phyloP scores from a whole-genome alignment of 768 basidiomycete species.

The Phanerochaete sordida region DNA sequence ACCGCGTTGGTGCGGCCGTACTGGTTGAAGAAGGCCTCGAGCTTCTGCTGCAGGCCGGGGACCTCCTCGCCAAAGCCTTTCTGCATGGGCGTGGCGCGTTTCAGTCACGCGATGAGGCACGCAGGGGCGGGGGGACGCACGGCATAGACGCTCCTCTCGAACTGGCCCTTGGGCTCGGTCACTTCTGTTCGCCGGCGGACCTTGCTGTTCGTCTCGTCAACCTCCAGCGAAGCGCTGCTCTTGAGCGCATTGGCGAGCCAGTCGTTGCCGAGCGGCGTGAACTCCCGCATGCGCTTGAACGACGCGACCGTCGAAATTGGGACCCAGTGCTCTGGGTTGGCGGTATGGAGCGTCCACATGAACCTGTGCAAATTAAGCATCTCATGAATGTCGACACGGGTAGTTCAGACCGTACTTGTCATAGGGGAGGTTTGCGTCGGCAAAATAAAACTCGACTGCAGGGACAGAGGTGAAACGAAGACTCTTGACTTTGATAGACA shows the following conservation, averaged over 20 bases:
- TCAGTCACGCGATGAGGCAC: neutral
- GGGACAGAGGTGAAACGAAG: neutral
- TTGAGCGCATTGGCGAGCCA: conserved; percentile 73
- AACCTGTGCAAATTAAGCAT: conserved; percentile 51
- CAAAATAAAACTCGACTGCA: conserved; percentile 94
- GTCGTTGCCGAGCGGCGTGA: conserved; percentile 50
- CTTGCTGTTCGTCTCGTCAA: conserved; percentile 69
- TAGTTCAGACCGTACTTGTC: conserved; percentile 54
- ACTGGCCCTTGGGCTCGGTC: conserved; percentile 72
- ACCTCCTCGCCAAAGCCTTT: conserved; percentile 82
- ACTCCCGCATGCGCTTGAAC: conserved; percentile 94
- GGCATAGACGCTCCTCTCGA: conserved; percentile 85
- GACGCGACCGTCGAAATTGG: conserved; percentile 82
- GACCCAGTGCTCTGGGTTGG: conserved; percentile 85
- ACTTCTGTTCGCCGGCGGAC: conserved; percentile 75
- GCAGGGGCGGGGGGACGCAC: conserved; percentile 48
- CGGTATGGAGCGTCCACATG: conserved; percentile 90
- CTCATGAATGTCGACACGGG: neutral
- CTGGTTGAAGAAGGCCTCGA: conserved; percentile 78
- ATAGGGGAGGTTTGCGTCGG: conserved; percentile 91
- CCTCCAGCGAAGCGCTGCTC: conserved; percentile 54
- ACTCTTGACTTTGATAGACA: neutral
- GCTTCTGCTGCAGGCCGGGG: conserved; percentile 53
- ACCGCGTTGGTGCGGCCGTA: conserved; percentile 81
- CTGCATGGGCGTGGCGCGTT: conserved; percentile 33